These are phyloP conservation scores for Cyberlindnera samutprakarnensis DNA, from an alignment of 805 yeast species.

Conservation along the genomic window DNA sequence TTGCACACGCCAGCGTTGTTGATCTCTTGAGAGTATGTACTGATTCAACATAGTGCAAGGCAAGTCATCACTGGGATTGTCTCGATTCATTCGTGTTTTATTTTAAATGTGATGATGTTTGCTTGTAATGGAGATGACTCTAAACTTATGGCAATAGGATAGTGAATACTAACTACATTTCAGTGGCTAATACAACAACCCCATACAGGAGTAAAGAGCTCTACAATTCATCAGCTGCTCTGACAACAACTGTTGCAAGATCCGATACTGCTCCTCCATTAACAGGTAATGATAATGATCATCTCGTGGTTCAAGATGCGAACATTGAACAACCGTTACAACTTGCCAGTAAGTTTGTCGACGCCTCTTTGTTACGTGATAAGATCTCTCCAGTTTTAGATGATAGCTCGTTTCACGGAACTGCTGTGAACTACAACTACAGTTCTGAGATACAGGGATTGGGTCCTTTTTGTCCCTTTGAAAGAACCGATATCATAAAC, in stretches of 20 bases:
- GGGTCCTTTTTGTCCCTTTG: conserved; percentile 65
- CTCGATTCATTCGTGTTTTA: too few relatives aligned
- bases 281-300: conserved; percentile 22
- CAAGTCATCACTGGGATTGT: too few relatives aligned
- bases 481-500: conserved; percentile 55
- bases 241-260: conserved; percentile 5
- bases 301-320: conserved; percentile 24
- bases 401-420: conserved; percentile 38
- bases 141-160: too few relatives aligned
- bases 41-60: too few relatives aligned
- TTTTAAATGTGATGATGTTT: too few relatives aligned
- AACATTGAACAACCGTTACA: conserved; percentile 33
- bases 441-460: conserved; percentile 39
- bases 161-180: conserved; percentile 4
- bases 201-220: conserved; percentile 19
- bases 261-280: conserved; percentile 8
- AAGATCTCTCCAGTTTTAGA: conserved; percentile 49
- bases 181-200: conserved; percentile 20
- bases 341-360: conserved; percentile 57
- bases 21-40: too few relatives aligned
- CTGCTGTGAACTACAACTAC: conserved; percentile 62
- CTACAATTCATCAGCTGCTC: conserved; percentile 6
- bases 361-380: conserved; percentile 50
- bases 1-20: too few relatives aligned
- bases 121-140: too few relatives aligned